Percentiles rank a stretch among this genome's conserved stretches.
These are phyloP conservation scores for Salix koriyanagi DNA, from an alignment of 345 rosid genomes.

Conservation along the genomic window DNA sequence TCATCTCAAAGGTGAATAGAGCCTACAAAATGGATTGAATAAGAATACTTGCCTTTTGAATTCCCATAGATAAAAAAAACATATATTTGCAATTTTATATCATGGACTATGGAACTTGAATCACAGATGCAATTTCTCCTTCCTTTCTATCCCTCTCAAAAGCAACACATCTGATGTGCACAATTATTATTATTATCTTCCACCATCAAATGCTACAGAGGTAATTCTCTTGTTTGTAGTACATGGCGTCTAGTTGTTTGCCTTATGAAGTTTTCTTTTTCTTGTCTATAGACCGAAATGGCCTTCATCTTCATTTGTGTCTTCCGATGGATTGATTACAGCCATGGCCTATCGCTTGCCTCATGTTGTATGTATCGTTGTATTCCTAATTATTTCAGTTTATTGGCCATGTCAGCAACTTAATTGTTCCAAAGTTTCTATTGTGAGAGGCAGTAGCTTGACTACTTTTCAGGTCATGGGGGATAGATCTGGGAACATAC, in stretches of 20 bases:
- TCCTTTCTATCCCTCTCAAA: conserved; percentile 13
- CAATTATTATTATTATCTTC: neutral
- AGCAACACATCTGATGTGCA: neutral
- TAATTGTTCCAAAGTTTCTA: conserved; percentile 17
- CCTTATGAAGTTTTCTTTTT: conserved; percentile 10
- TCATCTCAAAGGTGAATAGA: neutral
- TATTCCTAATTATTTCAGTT: conserved; percentile 3
- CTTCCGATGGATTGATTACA: conserved; percentile 88
- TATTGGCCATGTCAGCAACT: conserved; percentile 6
- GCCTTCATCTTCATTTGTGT: conserved; percentile 95
- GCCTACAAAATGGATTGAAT: neutral
- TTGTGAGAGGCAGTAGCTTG: conserved; percentile 18
- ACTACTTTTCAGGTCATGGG: conserved; percentile 58
- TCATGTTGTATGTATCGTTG: conserved; percentile 70
- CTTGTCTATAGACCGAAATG: conserved; percentile 81
- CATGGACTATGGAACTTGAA: neutral
- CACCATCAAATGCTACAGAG: neutral
- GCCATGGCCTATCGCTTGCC: conserved; percentile 98
- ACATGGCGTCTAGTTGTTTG: neutral
- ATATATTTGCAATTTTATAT: neutral
- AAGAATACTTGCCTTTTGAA: neutral
- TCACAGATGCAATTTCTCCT: neutral
- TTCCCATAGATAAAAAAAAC: neutral
- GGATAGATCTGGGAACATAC: conserved; percentile 79
- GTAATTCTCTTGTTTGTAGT: neutral